Evolutionary conservation across 495 filamentous ascomycete genomes (phyloP), one percentile per base, ranked within the genome.

Genomic region (Neurospora intermedia): DNA sequence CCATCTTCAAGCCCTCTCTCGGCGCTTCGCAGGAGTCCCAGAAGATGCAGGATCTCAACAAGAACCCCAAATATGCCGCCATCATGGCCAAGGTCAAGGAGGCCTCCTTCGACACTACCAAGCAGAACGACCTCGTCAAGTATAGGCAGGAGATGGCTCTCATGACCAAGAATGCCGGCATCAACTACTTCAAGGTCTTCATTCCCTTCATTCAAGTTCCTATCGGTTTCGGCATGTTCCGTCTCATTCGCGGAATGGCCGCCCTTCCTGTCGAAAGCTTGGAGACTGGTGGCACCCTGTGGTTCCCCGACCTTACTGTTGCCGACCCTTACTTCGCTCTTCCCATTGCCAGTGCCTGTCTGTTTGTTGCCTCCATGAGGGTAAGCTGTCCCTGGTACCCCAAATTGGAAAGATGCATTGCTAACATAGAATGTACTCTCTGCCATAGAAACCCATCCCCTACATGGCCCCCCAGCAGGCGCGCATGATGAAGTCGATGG

Each of bases 251-350:
- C 39, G 90, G 83, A 69, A 97, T 97, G 94, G 78, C 89, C 4
- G 74, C 80, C 20, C 79, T 99, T 38, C 95, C 96, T 1, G 92
- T 97, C 7, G 94, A 94, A 0, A 91, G 88, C 2, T 74, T 98
- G 72, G 85, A 91, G 71, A 82, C 81, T 10, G 94, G 91, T 41
- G 89, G 92, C 4, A 73, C 89, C 8, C 80, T 87, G 15, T 98
- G 96, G 96, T 87, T 98, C 75, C 81, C 81, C 6, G 91, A 99
- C 77, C 82, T 99, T 72, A 92, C 94, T 1, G 78, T 91, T 13
- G 71, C 87, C 1, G 96, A 99, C 80, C 94, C 96, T 0, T 88
- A 83, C 69, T 92, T 83, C 73, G 81, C 95, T 43, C 79, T 98
- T n/a, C 96, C 96, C 0, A 35, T 88, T 8, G 27, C 80, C 2